phyloP scores from a whole-genome alignment of 345 rosid species.

The Salix viminalis region DNA sequence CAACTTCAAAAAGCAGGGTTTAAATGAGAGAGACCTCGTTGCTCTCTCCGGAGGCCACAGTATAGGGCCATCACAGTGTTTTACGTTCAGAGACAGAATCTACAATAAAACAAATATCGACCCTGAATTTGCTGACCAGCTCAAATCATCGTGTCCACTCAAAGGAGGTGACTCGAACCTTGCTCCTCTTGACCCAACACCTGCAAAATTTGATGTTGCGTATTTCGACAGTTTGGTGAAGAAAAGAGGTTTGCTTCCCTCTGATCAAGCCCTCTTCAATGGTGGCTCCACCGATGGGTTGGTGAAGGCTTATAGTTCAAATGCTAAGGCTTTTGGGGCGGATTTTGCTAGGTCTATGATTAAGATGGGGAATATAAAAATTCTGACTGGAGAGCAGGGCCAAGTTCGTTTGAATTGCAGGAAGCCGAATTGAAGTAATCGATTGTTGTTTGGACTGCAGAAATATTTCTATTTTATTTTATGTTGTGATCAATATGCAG shows the following conservation, averaged over 20 bases:
- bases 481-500: no score
- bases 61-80: conserved; percentile 39
- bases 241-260: conserved; percentile 38
- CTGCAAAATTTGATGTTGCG: conserved; percentile 26
- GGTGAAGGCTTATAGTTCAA: conserved; percentile 27
- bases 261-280: conserved; percentile 44
- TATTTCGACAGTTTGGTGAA: conserved; percentile 35
- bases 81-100: conserved; percentile 22
- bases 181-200: conserved; percentile 31
- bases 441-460: neutral
- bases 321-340: conserved; percentile 20
- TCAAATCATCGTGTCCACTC: conserved; percentile 24
- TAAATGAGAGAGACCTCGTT: conserved; percentile 40
- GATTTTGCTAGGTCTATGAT: conserved; percentile 45
- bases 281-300: conserved; percentile 36
- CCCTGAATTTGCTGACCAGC: conserved; percentile 26
- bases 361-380: conserved; percentile 52
- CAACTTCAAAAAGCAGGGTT: conserved; percentile 41
- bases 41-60: conserved; percentile 55
- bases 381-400: conserved; percentile 38
- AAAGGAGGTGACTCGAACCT: conserved; percentile 31
- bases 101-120: conserved; percentile 36
- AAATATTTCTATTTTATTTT: no score
- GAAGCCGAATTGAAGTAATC: neutral
- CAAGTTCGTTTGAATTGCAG: conserved; percentile 42